A percentile compares a stretch with the other conserved stretches of the same genome.
Conservation (phyloP, 2,329 filamentous ascomycete species). For the Passalora sequoiae region DNA sequence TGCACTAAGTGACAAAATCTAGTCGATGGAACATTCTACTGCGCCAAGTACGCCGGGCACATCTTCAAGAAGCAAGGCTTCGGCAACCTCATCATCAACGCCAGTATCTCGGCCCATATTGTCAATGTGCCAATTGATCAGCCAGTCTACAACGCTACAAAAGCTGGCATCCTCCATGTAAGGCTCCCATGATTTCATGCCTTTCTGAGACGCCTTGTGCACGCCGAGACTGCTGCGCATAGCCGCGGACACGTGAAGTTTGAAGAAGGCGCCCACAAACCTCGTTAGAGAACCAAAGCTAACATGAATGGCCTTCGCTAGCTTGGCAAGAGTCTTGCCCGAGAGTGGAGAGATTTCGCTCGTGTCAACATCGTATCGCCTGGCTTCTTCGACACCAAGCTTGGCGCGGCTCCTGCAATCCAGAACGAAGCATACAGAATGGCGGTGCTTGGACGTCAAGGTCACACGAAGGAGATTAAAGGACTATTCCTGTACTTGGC, state of each 20-base stretch:
- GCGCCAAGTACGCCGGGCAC: conserved; percentile 39
- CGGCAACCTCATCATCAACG: conserved; percentile 49
- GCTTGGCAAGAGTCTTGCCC: conserved; percentile 52
- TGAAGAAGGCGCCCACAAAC: too few species aligned
- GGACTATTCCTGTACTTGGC: conserved; percentile 33
- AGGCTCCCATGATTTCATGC: too few species aligned
- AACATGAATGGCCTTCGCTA: too few species aligned
- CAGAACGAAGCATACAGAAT: conserved; percentile 48
- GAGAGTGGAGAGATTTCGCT: conserved; percentile 54
- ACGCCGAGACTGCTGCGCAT: too few species aligned
- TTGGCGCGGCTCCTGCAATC: conserved; percentile 43
- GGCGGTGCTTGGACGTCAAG: conserved; percentile 44
- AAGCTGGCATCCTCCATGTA: conserved; percentile 53
- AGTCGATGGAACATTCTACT: conserved; percentile 40
- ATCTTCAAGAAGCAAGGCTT: conserved; percentile 42
- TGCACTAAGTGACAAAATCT: too few species aligned
- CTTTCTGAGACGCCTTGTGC: too few species aligned
- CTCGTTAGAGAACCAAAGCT: too few species aligned
- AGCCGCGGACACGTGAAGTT: too few species aligned
- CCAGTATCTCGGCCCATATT: conserved; percentile 33
- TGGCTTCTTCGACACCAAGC: conserved; percentile 54
- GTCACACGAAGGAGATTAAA: conserved; percentile 33
- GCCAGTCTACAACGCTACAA: conserved; percentile 53
- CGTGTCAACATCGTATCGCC: conserved; percentile 53
- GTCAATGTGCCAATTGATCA: conserved; percentile 48